Evolutionary conservation across 148 eudicot species (phyloP), one percentile per base, ranked within the genome.

Genomic region (Rhododendron ovatum): DNA sequence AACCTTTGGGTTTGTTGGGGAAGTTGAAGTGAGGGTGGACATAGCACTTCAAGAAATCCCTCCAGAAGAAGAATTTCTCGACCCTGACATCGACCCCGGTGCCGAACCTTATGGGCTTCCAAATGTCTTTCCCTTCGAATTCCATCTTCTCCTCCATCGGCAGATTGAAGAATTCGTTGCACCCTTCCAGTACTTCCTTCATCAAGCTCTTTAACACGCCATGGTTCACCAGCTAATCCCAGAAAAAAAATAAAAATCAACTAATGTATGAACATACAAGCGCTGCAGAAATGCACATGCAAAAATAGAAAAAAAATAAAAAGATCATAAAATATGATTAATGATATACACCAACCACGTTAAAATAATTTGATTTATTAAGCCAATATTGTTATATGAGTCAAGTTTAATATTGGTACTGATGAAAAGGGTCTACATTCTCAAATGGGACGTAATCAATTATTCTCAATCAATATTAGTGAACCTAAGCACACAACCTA

Each of bases 191-290:
- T 76, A 90, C 71, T 22, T 43, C 84, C 28, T 84, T 86, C 90
- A 88, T 90, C 81, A 91, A 22, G 51, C 76, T 83, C 86, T 92
- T 91, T 15, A 91, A 88, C 39, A 94, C 89, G 1, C 92, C 94
- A 86, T 94, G 98, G 47, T 94, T 94, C 13, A 94, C 86, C 73
- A 94, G 83, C 94, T 94, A 51, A 65, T 48, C 18, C 30, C n/a
- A 0, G 1, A 3, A 35, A 35, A 78, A 78, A 43, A 3, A 18
- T n/a, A 11, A 7, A 8, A 45, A 45, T 45, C n/a, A n/a, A 67
- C 22, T 5, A 17, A 61, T 4, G 41, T 30, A 30, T 30, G 30
- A 30, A 30, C 30, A 30, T 30, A 30, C 30, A 30, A 30, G 30
- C 30, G 30, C 30, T 30, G 0, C 30, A 30, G 30, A 30, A 30